phyloP scores from a whole-genome alignment of 352 stramenopile genomes.

The Phytophthora palmivora region DNA sequence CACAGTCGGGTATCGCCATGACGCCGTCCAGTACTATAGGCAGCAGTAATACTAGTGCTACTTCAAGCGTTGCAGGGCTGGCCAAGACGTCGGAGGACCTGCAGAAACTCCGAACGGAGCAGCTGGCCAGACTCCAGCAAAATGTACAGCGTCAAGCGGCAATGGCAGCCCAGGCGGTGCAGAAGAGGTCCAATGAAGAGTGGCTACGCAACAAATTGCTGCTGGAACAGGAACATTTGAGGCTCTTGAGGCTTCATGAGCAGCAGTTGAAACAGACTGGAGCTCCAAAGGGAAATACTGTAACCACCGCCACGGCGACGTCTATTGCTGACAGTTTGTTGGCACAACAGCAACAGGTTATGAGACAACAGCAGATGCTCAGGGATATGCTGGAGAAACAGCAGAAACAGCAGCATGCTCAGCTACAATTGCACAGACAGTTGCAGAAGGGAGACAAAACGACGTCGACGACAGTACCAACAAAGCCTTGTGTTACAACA shows the following conservation, averaged over 20 bases:
- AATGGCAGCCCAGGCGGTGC: constrained; percentile 41
- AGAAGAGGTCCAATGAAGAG: constrained; percentile 43
- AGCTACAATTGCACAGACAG: constrained; percentile 36
- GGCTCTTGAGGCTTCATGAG: constrained; percentile 40
- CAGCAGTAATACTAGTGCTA: neutral
- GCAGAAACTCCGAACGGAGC: constrained; percentile 53
- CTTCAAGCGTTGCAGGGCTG: constrained; percentile 11
- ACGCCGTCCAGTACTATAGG: constrained; percentile 9
- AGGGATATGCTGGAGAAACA: constrained; percentile 46
- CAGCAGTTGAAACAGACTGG: constrained; percentile 38
- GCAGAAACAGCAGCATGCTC: constrained; percentile 34
- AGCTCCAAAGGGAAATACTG: constrained; percentile 14
- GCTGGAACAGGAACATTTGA: constrained; percentile 56
- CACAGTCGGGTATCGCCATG: constrained; percentile 23
- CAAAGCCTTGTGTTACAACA: constrained; percentile 7
- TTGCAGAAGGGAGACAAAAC: constrained; percentile 22
- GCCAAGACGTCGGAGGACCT: constrained; percentile 50
- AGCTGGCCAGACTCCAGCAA: constrained; percentile 64
- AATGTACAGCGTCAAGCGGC: constrained; percentile 44
- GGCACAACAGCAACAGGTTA: constrained; percentile 56
- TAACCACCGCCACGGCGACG: constrained; percentile 22
- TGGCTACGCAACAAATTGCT: constrained; percentile 53
- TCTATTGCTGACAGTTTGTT: constrained; percentile 45
- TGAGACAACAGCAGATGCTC: constrained; percentile 56
- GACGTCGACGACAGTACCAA: constrained; percentile 2